phyloP scores from a whole-genome alignment of 805 yeast species.

The Yamadazyma paraphyllophila region DNA sequence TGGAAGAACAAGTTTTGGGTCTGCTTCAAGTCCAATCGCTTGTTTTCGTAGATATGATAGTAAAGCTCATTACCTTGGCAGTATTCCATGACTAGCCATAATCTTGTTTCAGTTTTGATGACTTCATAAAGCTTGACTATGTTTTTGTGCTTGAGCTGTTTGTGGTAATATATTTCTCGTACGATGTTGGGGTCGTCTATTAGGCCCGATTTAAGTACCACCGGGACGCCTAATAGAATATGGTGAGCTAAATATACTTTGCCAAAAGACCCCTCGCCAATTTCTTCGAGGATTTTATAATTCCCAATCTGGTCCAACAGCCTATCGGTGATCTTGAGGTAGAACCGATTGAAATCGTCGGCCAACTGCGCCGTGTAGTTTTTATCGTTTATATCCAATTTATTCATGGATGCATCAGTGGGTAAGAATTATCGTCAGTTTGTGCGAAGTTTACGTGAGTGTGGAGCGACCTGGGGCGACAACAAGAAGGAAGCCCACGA shows the following conservation, averaged over 20 bases:
- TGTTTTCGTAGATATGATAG: slow-evolving; percentile 56
- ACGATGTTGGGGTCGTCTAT: slow-evolving; percentile 82
- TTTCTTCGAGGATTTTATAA: slow-evolving; percentile 66
- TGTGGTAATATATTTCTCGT: slow-evolving; percentile 84
- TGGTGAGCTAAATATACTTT: slow-evolving; percentile 86
- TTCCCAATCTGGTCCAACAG: slow-evolving; percentile 73
- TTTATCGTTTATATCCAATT: slow-evolving; percentile 4
- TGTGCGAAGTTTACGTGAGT: neutral
- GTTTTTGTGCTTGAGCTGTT: slow-evolving; percentile 79
- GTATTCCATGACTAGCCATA: slow-evolving; percentile 89
- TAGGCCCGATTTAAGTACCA: slow-evolving; percentile 80
- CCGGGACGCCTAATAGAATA: slow-evolving; percentile 62
- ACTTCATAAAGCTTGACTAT: slow-evolving; percentile 85
- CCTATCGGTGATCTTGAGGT: slow-evolving; percentile 41
- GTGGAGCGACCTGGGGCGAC: neutral
- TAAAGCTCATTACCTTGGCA: slow-evolving; percentile 81
- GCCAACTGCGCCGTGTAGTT: slow-evolving; percentile 41
- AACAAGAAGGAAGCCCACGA: no score
- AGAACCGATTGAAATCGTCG: slow-evolving; percentile 61
- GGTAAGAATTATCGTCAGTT: neutral
- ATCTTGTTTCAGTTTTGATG: slow-evolving; percentile 70
- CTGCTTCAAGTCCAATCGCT: slow-evolving; percentile 51
- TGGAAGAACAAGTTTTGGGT: slow-evolving; percentile 59
- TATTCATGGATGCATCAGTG: slow-evolving; percentile 2
- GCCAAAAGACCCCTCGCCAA: slow-evolving; percentile 94